Base-by-base conservation (phyloP, 2,329 filamentous ascomycete genomes). In the Aspergillus pseudoviridinutans region DNA sequence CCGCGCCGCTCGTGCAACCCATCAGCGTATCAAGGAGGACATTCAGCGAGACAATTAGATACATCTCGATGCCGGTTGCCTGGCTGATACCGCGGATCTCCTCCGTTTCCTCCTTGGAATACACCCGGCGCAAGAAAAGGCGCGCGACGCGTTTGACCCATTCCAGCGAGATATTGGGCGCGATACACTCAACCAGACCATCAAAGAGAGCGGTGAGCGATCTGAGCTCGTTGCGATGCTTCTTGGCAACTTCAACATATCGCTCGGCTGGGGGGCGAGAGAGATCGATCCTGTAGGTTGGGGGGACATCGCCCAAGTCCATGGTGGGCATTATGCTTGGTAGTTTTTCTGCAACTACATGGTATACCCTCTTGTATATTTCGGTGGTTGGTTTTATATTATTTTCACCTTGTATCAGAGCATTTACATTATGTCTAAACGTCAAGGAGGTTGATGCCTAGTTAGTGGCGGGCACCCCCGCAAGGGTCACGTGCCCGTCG, bases 1-100 rank as follows among this genome's bases (percentile, higher is more conserved):
- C 72, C 17, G 77, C 83, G 24, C 83, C 83, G 59, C 83, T 87
- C 1, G 86, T 88, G 66, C 87, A 89, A 2, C 86, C 86, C 71
- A 89, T 80, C 38, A 89, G 74, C 4, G 83, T 72, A 64, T 89
- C 87, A 1, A 89, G 75, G 1, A 88, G 71, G 1, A 84, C 82
- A 62, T 89, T 89, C 63, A 87, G 80, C 2, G 80, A 80, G 2
- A 89, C 80, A 0, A 89, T 74, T 0, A 88, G 70, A 61, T 86
- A 84, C 68, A 88, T 74, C 1, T 82, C 76, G 3, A 88, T 74
- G 0, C 77, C 80, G 0, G 78, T 79, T 2, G 71, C 76, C 27
- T 73, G 68, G 27, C 79, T 77, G 38, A 89, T 85, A 0, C 86
- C 86, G 3, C 68, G 72, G n/a, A 89, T 70, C 67, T 89, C 86